Percentiles rank a stretch among this genome's conserved stretches.
phyloP scores from a whole-genome alignment of 805 yeast genomes.

The Candida chilensis region DNA sequence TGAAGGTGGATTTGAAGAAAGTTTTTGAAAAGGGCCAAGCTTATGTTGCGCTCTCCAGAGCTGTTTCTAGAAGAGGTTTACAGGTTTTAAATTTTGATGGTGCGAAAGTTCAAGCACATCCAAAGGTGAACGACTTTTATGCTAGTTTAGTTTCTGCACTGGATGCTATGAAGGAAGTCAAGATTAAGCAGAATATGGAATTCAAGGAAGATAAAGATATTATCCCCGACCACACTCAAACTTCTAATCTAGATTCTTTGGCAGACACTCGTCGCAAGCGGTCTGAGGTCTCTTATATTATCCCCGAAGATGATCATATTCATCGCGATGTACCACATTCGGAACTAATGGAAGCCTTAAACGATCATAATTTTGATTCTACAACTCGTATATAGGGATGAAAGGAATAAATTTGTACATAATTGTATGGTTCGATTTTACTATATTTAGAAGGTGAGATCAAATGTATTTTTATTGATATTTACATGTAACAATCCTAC shows the following conservation, averaged over 20 bases:
- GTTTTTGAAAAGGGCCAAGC: slow-evolving; percentile 93
- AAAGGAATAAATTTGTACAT: too few species aligned
- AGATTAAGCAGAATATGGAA: slow-evolving; percentile 3
- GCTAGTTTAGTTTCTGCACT: slow-evolving; percentile 29
- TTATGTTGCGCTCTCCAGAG: slow-evolving; percentile 91
- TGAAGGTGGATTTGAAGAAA: slow-evolving; percentile 64
- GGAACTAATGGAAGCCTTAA: too few species aligned
- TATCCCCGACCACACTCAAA: too few species aligned
- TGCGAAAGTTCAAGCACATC: slow-evolving; percentile 58
- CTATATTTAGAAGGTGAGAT: background rate
- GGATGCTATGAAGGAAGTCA: slow-evolving; percentile 9
- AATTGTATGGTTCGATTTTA: background rate
- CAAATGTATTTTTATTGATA: slow-evolving; percentile 1
- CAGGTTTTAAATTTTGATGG: slow-evolving; percentile 71
- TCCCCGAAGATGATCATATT: background rate
- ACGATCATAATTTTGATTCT: too few species aligned
- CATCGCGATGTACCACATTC: slow-evolving; percentile 1
- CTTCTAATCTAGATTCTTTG: too few species aligned
- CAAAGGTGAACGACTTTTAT: slow-evolving; percentile 66
- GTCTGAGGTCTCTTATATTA: background rate
- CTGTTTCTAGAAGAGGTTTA: slow-evolving; percentile 72
- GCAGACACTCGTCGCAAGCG: too few species aligned
- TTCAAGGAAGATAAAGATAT: slow-evolving; percentile 2
- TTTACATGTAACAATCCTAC: slow-evolving; percentile 2
- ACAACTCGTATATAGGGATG: too few species aligned